Conservation (phyloP, 257 asterid genomes). For the Fraxinus excelsior region DNA sequence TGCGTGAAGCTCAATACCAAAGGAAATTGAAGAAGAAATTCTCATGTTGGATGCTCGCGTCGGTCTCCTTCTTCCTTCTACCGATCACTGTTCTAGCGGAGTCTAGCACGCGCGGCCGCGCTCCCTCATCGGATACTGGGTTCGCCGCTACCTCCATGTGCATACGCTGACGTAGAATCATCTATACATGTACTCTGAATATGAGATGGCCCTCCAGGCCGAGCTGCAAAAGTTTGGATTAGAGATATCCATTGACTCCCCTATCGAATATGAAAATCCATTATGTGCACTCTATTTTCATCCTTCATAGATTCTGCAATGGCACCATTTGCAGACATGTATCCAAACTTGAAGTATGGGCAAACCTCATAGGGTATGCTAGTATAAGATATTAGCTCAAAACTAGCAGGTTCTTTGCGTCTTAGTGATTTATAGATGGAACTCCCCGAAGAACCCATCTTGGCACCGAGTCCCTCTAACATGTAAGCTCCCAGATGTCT, state of each 20-base stretch:
- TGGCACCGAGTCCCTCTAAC: slow-evolving; percentile 84
- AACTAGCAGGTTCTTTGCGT: slow-evolving; percentile 63
- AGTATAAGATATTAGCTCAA: slow-evolving; percentile 69
- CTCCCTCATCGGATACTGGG: too few relatives aligned
- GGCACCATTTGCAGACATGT: slow-evolving; percentile 92
- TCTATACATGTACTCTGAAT: slow-evolving; percentile 81
- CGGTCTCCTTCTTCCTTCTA: too few relatives aligned
- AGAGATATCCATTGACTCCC: slow-evolving; percentile 88
- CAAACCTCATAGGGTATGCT: slow-evolving; percentile 76
- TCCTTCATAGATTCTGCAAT: slow-evolving; percentile 87
- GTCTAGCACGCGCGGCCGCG: too few relatives aligned
- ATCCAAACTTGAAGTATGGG: slow-evolving; percentile 81
- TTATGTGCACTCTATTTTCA: slow-evolving; percentile 64
- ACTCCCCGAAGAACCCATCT: slow-evolving; percentile 62
- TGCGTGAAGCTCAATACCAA: neutral
- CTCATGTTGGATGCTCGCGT: too few relatives aligned
- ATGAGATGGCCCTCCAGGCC: slow-evolving; percentile 83
- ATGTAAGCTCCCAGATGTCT: slow-evolving; percentile 87
- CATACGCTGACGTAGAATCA: slow-evolving; percentile 58
- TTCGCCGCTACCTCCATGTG: too few relatives aligned
- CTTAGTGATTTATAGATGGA: slow-evolving; percentile 57
- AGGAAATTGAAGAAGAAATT: too few relatives aligned
- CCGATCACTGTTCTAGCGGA: too few relatives aligned
- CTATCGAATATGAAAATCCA: slow-evolving; percentile 82
- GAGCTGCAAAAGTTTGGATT: slow-evolving; percentile 73